Conservation (phyloP, 2,329 filamentous ascomycete species). For the Nannizziopsis barbatae region DNA sequence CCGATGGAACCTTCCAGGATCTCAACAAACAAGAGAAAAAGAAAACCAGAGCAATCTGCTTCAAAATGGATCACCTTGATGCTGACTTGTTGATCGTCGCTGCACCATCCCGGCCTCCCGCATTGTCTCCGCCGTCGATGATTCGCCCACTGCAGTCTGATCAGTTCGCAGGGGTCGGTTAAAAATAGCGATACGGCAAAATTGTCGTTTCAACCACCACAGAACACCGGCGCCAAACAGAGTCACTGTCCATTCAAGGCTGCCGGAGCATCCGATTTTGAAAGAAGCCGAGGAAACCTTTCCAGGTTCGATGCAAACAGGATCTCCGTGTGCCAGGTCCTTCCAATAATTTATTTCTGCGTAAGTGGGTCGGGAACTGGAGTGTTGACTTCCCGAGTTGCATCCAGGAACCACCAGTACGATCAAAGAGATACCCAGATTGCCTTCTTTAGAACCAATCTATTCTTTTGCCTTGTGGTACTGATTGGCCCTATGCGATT, state of each 20-base stretch:
- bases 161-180: not conserved
- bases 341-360: too few relatives aligned
- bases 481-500: conserved; percentile 1
- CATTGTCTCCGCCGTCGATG: not conserved
- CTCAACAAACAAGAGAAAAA: too few relatives aligned
- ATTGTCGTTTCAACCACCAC: conserved; percentile 6
- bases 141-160: not conserved
- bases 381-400: too few relatives aligned
- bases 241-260: not conserved
- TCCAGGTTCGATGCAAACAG: too few relatives aligned
- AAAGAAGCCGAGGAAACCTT: not conserved
- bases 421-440: too few relatives aligned
- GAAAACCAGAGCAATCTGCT: not conserved
- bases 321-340: too few relatives aligned
- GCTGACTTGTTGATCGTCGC: not conserved
- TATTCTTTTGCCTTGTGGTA: not conserved
- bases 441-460: not conserved
- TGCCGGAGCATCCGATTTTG: not conserved
- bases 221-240: not conserved
- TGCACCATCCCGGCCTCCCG: not conserved
- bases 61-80: conserved; percentile 2
- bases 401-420: too few relatives aligned
- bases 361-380: too few relatives aligned
- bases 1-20: too few relatives aligned
- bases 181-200: conserved; percentile 3